A percentile compares a stretch with the other conserved stretches of the same genome.
These are phyloP conservation scores for Astraeus odoratus DNA, from an alignment of 768 basidiomycete genomes.

Conservation along the genomic window DNA sequence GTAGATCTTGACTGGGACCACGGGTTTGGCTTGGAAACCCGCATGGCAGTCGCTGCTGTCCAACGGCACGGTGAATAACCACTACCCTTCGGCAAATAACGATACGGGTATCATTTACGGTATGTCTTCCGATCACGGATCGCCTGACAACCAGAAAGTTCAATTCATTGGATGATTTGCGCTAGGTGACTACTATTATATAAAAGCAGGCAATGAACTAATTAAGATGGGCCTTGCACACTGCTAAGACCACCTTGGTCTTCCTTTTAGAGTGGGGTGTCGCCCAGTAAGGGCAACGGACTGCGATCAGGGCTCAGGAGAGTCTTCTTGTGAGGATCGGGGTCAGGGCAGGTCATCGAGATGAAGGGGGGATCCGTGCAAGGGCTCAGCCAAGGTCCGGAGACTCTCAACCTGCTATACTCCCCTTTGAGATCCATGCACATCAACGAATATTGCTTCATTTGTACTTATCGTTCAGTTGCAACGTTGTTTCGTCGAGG, in stretches of 20 bases:
- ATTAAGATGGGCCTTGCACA: constrained; percentile 36
- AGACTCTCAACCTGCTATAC: no score
- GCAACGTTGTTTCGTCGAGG: no score
- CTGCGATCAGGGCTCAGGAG: no score
- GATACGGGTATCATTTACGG: constrained; percentile 58
- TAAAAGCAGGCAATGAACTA: constrained; percentile 49
- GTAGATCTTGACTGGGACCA: constrained; percentile 43
- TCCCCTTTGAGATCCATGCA: no score
- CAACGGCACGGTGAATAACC: constrained; percentile 59
- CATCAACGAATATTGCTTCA: no score
- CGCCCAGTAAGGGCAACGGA: no score
- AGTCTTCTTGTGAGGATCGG: no score
- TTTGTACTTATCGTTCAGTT: no score
- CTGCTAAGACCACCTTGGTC: constrained; percentile 19
- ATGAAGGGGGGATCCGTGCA: no score
- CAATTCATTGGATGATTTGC: neutral
- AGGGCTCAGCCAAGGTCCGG: no score
- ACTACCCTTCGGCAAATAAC: constrained; percentile 39
- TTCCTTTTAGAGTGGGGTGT: no score
- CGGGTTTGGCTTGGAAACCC: constrained; percentile 49
- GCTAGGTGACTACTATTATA: constrained; percentile 58
- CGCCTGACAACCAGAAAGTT: neutral
- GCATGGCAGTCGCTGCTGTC: constrained; percentile 58
- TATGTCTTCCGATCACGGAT: constrained; percentile 12
- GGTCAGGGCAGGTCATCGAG: no score